Evolutionary conservation across 176 grass and related monocot genomes (phyloP), one percentile per base, ranked within the genome.

Genomic region (Oryza officinalis): DNA sequence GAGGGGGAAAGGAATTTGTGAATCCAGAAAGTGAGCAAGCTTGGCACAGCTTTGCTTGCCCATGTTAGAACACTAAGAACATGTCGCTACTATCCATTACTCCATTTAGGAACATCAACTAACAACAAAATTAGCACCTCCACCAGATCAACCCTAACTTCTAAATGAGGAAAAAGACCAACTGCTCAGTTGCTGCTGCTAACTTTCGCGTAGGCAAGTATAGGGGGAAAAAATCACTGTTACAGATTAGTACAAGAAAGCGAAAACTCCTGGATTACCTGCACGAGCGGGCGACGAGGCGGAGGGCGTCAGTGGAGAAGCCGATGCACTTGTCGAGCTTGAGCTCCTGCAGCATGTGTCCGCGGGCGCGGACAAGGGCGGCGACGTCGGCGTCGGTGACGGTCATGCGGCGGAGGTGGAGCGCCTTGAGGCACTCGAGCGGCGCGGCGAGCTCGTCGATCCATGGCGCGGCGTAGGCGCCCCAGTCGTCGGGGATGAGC

Each of bases 271-370:
- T 49, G n/a, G 26, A 31, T 1, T 63, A 97, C 95, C 92, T 94
- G 95, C 92, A 97, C 79, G 88, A 92, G 27, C 78, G 86, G 6
- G 95, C 86, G 59, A 97, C 60, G 63, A 91, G 84, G 80, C 78
- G 82, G 23, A 97, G 95, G 2, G 88, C 78, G 47, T 94, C 84
- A 5, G 95, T 97, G 67, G 92, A 97, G 76, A 97, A 97, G 3
- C 67, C 92, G 38, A 88, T 91, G 90, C 95, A 97, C 72, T 92
- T 94, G 78, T 98, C 95, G 30, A 98, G 88, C 90, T 90, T 89
- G 70, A 98, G 88, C 45, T 84, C 88, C 75, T 86, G 90, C 30
- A 98, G 78, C 78, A 94, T 91, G 63, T 87, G 79, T 0, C 92
- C 95, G 61, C 95, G 89, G 2, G 89, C 76, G n/a, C 44, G 71